phyloP scores from a whole-genome alignment of 805 yeast genomes.

The Saitoella complicata region DNA sequence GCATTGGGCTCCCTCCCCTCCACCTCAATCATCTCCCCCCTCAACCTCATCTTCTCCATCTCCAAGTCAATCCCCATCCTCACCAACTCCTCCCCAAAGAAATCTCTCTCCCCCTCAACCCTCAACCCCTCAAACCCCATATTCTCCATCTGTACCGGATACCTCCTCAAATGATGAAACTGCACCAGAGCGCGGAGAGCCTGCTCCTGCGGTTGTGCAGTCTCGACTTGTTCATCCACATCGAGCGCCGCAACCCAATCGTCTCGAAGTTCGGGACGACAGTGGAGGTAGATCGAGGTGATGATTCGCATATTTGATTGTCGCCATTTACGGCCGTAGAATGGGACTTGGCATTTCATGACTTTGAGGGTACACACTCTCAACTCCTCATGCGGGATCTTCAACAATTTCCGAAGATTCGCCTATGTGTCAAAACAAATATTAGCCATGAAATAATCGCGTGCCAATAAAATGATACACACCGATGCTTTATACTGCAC shows the following conservation, averaged over 20 bases:
- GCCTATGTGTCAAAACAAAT: slow-evolving; percentile 33
- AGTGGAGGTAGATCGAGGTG: slow-evolving; percentile 66
- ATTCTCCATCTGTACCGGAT: slow-evolving; percentile 34
- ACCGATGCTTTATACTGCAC: slow-evolving; percentile 12
- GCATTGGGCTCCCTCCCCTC: too few relatives aligned
- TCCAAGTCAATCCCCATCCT: slow-evolving; percentile 4
- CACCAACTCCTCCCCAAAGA: slow-evolving; percentile 24
- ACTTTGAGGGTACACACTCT: slow-evolving; percentile 58
- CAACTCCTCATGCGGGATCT: slow-evolving; percentile 44
- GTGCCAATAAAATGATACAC: background rate
- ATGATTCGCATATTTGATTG: slow-evolving; percentile 78
- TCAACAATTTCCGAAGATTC: slow-evolving; percentile 37
- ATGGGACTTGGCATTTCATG: slow-evolving; percentile 67
- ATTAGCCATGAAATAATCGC: slow-evolving; percentile 30
- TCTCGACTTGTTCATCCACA: slow-evolving; percentile 49
- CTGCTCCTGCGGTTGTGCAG: slow-evolving; percentile 71
- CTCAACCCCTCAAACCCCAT: slow-evolving; percentile 34
- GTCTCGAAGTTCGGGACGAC: slow-evolving; percentile 56
- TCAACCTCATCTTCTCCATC: too few relatives aligned
- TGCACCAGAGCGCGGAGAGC: slow-evolving; percentile 66
- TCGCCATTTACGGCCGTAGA: slow-evolving; percentile 89
- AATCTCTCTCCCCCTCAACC: slow-evolving; percentile 22
- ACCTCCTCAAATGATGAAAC: slow-evolving; percentile 52
- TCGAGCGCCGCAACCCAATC: slow-evolving; percentile 81
- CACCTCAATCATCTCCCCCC: too few relatives aligned